Conservation (phyloP, 225 moss, liverwort and hornwort genomes). For the Bryoerythrophyllum caledonicum region DNA sequence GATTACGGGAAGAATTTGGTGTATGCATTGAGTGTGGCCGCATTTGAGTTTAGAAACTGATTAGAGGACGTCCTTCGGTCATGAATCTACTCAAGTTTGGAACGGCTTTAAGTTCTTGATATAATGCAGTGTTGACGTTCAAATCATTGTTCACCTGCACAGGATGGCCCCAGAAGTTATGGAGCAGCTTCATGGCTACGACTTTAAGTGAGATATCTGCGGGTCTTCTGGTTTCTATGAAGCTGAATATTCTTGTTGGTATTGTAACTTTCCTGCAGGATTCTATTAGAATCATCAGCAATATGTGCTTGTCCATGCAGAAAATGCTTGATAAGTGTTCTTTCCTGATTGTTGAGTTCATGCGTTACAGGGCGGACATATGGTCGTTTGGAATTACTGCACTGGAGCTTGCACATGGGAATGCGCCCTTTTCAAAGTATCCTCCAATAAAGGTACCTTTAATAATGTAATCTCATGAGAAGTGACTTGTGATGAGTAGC, state of each 20-base stretch:
- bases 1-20: neutral
- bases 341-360: constrained; percentile 25
- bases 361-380: constrained; percentile 73
- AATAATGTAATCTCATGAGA: constrained; percentile 1
- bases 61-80: neutral
- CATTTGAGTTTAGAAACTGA: neutral
- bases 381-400: constrained; percentile 99
- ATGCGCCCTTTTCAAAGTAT: constrained; percentile 95
- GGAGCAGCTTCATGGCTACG: constrained; percentile 99
- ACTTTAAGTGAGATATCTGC: constrained; percentile 74
- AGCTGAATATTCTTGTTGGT: constrained; percentile 32
- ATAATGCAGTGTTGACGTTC: constrained; percentile 10
- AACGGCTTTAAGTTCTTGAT: constrained; percentile 10
- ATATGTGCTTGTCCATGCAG: constrained; percentile 10
- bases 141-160: constrained; percentile 13
- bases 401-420: constrained; percentile 96
- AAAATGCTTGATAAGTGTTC: neutral
- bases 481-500: constrained; percentile 9
- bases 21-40: constrained; percentile 7
- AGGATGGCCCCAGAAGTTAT: constrained; percentile 99
- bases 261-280: constrained; percentile 21
- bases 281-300: constrained; percentile 16
- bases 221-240: constrained; percentile 29
- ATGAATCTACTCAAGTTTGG: neutral
- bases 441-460: constrained; percentile 88